phyloP scores from a whole-genome alignment of 148 eudicot species.

The Camellia granthamiana region DNA sequence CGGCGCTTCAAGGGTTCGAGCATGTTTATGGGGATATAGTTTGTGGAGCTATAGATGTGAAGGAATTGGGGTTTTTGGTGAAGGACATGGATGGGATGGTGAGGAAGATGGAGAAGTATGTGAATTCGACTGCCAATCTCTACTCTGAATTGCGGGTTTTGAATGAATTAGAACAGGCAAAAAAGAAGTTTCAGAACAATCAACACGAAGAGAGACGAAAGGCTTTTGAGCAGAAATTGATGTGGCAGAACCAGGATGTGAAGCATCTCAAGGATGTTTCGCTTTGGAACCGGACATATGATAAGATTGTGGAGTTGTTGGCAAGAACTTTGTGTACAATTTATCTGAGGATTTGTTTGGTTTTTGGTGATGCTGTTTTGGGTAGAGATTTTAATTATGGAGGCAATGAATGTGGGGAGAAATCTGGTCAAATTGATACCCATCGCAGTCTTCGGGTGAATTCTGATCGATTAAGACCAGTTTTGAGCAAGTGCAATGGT shows the following conservation, averaged over 20 bases:
- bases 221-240: conserved; percentile 70
- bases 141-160: conserved; percentile 68
- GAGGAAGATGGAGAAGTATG: conserved; percentile 70
- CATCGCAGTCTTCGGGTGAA: background rate
- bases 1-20: conserved; percentile 71
- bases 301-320: conserved; percentile 70
- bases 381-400: background rate
- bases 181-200: conserved; percentile 59
- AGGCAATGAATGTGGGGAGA: conserved; percentile 21
- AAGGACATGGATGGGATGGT: conserved; percentile 87
- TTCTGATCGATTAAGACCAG: conserved; percentile 12
- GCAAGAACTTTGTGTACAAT: conserved; percentile 79
- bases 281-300: conserved; percentile 76
- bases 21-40: conserved; percentile 74
- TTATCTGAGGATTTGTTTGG: conserved; percentile 51
- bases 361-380: background rate
- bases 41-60: conserved; percentile 52
- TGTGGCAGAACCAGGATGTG: conserved; percentile 78
- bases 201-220: conserved; percentile 58
- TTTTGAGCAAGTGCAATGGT: conserved; percentile 17
- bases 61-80: conserved; percentile 61
- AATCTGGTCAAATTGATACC: conserved; percentile 20
- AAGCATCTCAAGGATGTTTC: conserved; percentile 67
- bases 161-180: conserved; percentile 61
- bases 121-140: conserved; percentile 57